Evolutionary conservation across 23 red algal genomes (phyloP), one percentile per base, ranked within the genome.

Genomic region (Gracilaria vermiculophylla): DNA sequence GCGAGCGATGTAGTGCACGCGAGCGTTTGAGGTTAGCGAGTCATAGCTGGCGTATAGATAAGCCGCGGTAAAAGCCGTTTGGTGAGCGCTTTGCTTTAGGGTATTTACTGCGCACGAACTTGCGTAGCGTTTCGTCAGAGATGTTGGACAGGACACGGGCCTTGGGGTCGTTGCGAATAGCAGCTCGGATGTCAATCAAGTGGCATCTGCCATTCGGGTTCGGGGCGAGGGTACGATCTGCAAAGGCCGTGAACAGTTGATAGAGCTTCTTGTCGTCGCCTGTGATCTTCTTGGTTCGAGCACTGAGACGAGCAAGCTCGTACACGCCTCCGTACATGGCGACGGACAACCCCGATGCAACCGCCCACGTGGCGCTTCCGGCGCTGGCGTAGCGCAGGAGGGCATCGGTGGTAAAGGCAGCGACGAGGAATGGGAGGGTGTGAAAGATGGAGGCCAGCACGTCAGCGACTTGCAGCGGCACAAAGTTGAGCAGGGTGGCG

Each of bases 321-420:
- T 85, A 93, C n/a, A 93, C 77, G 25, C 79, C 90, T n/a, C 69
- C 90, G 39, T 85, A 93, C 35, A 85, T 69, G 24, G 81, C 79
- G 51, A 85, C 71, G 16, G 79, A 85, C 11, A 78, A 20, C 6
- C 90, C 90, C 5, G 81, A 54, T 16, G 80, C 81, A 21, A 83
- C 57, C 34, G 90, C 90, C 90, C 79, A 85, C 27, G 71, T 51
- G 7, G 78, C 79, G 37, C 62, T 73, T 3, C 87, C 87, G 0
- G 75, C 88, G 28, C 54, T 77, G 37, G 56, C 61, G 41, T 83
- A 54, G 58, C 81, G 79, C 49, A 93, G 81, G 17, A 56, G 25
- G 8, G 78, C 90, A 65, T 93, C 90, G 20, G 74, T 67, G 41
- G 37, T 77, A 34, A 93, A 78, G 20, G 78, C 90, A 24, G 80